A percentile compares a stretch with the other conserved stretches of the same genome.
Evolutionary conservation across 768 basidiomycete genomes (phyloP).

Genomic region (Pleurotus cornucopiae): DNA sequence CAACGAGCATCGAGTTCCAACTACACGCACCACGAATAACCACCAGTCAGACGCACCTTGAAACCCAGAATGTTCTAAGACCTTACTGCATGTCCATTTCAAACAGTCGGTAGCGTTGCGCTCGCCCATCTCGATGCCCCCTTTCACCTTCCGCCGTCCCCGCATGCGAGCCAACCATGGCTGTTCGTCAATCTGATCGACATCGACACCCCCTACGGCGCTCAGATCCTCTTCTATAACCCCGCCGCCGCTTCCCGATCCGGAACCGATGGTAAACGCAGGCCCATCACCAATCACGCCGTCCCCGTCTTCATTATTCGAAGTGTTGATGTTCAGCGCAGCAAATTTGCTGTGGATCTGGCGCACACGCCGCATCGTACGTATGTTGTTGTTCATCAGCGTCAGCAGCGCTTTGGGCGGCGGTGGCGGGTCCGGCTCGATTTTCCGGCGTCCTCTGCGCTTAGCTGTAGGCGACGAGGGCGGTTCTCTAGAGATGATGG

Average conservation of each 20-base stretch:
- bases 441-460: constrained; percentile 32
- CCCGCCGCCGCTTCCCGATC: constrained; percentile 11
- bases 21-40: not conserved
- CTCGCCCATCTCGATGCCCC: constrained; percentile 54
- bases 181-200: constrained; percentile 53
- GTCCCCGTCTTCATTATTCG: constrained; percentile 31
- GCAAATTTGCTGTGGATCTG: constrained; percentile 71
- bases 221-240: constrained; percentile 18
- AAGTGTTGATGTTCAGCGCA: constrained; percentile 38
- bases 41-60: constrained; percentile 57
- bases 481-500: constrained; percentile 5
- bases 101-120: constrained; percentile 60
- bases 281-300: constrained; percentile 32
- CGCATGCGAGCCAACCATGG: constrained; percentile 44
- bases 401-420: constrained; percentile 48
- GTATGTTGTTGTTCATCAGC: constrained; percentile 75
- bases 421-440: constrained; percentile 9
- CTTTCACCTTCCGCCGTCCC: constrained; percentile 20
- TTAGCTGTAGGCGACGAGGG: constrained; percentile 12
- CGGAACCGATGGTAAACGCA: constrained; percentile 21
- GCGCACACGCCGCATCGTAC: constrained; percentile 67
- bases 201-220: constrained; percentile 15
- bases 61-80: constrained; percentile 88
- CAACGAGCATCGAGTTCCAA: not conserved
- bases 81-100: constrained; percentile 68